Base-by-base conservation (phyloP, 306 rosid species). In the Rosa lucieae region DNA sequence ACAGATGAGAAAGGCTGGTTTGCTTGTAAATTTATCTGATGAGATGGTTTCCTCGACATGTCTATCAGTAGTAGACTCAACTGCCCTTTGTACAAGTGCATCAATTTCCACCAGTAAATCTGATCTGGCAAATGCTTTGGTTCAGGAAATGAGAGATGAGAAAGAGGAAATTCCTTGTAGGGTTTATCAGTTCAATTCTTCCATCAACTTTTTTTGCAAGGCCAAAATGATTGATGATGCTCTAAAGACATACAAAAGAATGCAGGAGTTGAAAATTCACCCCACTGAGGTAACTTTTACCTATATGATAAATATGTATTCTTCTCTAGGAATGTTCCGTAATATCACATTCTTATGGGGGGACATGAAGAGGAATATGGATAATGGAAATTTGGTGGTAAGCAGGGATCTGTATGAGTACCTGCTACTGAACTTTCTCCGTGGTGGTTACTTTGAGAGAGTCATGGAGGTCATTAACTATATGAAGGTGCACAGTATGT, bases 401-500 rank as follows among this genome's bases (percentile, higher is more conserved):
- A 84, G 83, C 78, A 82, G 90, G 79, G 97, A 95, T 85, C 77
- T 92, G 4, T 92, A 68, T 12, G 98, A 95, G 88, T 85, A 81
- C 78, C 82, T 95, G 79, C 78, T 92, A 63, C 79, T 92, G 77
- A 80, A 83, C 81, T 95, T 92, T 77, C 83, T 92, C 81, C 87
- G 12, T 74, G 98, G 98, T 56, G 98, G 98, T 83, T 92, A 92
- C 82, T 95, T 95, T 82, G 99, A 95, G 89, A 90, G 97, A 86
- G 92, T 86, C 80, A 88, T 90, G 98, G 99, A 95, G 89, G 89
- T 92, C 73, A 74, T 79, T 79, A 86, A 83, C 40, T 70, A 85
- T 72, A 92, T 92, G 98, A 88, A 73, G 84, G 82, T 84, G 76
- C 77, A 61, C 78, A 83, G 82, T 61, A 89, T 87, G 89, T 91